Base-by-base conservation (phyloP, 805 yeast genomes). In the Pichia gijzeniarum region DNA sequence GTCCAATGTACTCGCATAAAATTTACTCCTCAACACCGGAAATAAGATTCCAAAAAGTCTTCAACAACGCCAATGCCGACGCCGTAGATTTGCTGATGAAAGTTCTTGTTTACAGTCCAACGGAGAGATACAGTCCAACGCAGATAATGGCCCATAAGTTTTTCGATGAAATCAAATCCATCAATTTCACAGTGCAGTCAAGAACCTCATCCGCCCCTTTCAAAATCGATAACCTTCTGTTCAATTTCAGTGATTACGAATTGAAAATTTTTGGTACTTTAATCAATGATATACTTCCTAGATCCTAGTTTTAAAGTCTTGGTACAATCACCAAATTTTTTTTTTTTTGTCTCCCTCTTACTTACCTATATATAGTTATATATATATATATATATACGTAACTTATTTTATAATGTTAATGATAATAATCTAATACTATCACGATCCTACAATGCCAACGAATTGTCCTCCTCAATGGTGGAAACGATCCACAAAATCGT, bases 401-500 rank as follows among this genome's bases (percentile, higher is more conserved):
- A 18, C 17, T 28, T 19, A 33, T 31, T 44, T 44, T 44, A 35
- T 44, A 38, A 33, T 44, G 25, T 18, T 28, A 19, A 31, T 41
- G 35, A 35, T 27, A 22, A 42, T 31, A 35, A 21, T 21, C 17
- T 35, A 35, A 9, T 12, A 5, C 10, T 28, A 30, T 21, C 10
- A 25, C 16, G 5, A 30, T 30, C 6, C 14, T 53, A 64, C 31
- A 64, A 48, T 38, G 95, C 84, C 62, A 93, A 91, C 51, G 95
- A 85, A 66, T 90, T 91, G 64, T 91, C 98, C 60, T 93, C 98
- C 63, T 93, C 97, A 48, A 89, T 82, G 62, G 89, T 93, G 62
- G 91, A 98, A 19, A 96, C 88, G 44, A 91, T 70, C 99, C 99
- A 93, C 56, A 93, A 69, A 8, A 82, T 72, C 39, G 87, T 79